These are phyloP conservation scores for Sugiyamaella paludigena DNA, from an alignment of 1,139 yeast species.

Conservation along the genomic window DNA sequence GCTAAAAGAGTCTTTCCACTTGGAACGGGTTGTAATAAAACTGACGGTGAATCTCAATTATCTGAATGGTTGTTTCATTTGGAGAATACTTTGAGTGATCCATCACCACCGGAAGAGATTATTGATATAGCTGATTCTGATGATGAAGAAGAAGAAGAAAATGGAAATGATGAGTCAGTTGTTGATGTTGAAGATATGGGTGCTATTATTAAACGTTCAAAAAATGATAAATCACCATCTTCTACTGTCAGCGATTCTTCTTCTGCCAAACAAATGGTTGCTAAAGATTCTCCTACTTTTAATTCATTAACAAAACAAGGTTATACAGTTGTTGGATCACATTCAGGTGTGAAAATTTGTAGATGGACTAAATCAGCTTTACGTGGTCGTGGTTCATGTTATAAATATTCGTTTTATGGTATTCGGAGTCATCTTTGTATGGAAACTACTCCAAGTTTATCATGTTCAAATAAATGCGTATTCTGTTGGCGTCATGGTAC, in stretches of 20 bases:
- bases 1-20: slow-evolving; percentile 80
- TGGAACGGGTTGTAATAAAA: slow-evolving; percentile 82
- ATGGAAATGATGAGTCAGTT: slow-evolving; percentile 41
- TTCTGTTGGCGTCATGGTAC: slow-evolving; percentile 99
- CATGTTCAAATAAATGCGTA: slow-evolving; percentile 93
- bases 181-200: slow-evolving; percentile 91
- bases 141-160: slow-evolving; percentile 47
- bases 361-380: slow-evolving; percentile 96
- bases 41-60: slow-evolving; percentile 59
- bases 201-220: slow-evolving; percentile 46
- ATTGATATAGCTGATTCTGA: slow-evolving; percentile 44
- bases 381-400: slow-evolving; percentile 92
- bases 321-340: slow-evolving; percentile 88
- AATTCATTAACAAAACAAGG: slow-evolving; percentile 91
- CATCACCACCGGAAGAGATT: slow-evolving; percentile 47
- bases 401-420: slow-evolving; percentile 89
- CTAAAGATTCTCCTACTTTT: slow-evolving; percentile 83
- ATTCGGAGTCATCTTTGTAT: slow-evolving; percentile 87
- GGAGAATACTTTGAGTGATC: slow-evolving; percentile 57
- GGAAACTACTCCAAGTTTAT: slow-evolving; percentile 93
- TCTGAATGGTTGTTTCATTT: slow-evolving; percentile 66
- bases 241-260: slow-evolving; percentile 24
- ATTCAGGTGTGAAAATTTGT: slow-evolving; percentile 92
- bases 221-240: slow-evolving; percentile 18
- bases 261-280: slow-evolving; percentile 79